Evolutionary conservation across 768 basidiomycete species (phyloP).

Genomic region (Agrocybe chaxingu): DNA sequence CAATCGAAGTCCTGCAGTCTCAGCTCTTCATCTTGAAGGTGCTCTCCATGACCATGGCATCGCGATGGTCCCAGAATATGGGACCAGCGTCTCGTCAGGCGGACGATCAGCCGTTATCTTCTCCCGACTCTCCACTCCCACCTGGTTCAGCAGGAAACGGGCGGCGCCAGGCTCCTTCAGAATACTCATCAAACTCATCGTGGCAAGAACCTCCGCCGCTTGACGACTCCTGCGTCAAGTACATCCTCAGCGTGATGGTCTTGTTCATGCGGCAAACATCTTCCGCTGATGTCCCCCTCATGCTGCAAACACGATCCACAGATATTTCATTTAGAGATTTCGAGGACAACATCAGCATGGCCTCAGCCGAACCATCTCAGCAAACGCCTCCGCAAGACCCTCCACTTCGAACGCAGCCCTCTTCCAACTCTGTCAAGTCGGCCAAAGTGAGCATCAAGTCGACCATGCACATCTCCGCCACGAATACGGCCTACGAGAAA

Average conservation of each 20-base stretch:
- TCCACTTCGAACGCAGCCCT: slow-evolving; percentile 38
- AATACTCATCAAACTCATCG: slow-evolving; percentile 37
- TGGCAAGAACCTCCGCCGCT: slow-evolving; percentile 69
- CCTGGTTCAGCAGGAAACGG: slow-evolving; percentile 25
- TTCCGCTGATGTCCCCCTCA: slow-evolving; percentile 47
- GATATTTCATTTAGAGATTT: slow-evolving; percentile 71
- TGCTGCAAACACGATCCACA: slow-evolving; percentile 57
- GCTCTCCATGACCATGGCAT: slow-evolving; percentile 71
- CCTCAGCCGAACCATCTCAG: slow-evolving; percentile 3
- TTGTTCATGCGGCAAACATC: slow-evolving; percentile 76
- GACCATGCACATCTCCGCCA: slow-evolving; percentile 35
- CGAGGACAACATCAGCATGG: slow-evolving; percentile 40
- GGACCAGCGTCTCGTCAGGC: slow-evolving; percentile 36
- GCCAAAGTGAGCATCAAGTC: slow-evolving; percentile 36
- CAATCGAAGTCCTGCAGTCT: slow-evolving; percentile 78
- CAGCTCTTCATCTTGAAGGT: slow-evolving; percentile 86
- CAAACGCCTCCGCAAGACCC: slow-evolving; percentile 2
- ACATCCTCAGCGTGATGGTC: slow-evolving; percentile 79
- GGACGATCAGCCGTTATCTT: slow-evolving; percentile 33
- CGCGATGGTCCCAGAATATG: slow-evolving; percentile 58
- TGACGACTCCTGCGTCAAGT: slow-evolving; percentile 79
- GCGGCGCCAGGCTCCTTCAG: slow-evolving; percentile 38
- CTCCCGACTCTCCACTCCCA: slow-evolving; percentile 36
- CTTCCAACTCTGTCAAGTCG: slow-evolving; percentile 36
- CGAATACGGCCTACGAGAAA: slow-evolving; percentile 49